Percentiles rank a stretch among this genome's conserved stretches.
These are phyloP conservation scores for Galium porrigens DNA, from an alignment of 305 asterid species.

Conservation along the genomic window DNA sequence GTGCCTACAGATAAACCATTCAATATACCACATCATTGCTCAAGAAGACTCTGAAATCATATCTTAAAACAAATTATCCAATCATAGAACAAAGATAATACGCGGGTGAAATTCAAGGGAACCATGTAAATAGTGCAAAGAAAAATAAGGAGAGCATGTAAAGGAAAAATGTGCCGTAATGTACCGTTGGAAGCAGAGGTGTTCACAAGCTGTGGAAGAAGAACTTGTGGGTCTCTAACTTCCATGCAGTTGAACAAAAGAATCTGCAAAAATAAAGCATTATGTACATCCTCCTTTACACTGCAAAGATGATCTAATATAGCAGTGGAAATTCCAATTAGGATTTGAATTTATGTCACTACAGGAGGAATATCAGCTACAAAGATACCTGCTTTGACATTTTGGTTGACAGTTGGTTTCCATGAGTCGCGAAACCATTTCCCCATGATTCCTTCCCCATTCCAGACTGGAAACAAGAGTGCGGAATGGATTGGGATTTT, in stretches of 20 bases:
- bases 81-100: not conserved
- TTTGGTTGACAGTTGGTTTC: conserved; percentile 21
- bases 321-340: conserved; percentile 1
- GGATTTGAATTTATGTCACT: not conserved
- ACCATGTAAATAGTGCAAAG: not conserved
- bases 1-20: conserved; percentile 37
- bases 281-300: not conserved
- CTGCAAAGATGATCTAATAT: not conserved
- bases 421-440: conserved; percentile 25
- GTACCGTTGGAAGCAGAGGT: conserved; percentile 69
- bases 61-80: not conserved
- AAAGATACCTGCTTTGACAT: conserved; percentile 44
- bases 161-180: not conserved
- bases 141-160: not conserved
- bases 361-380: not conserved
- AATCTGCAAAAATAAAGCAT: conserved; percentile 34
- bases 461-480: conserved; percentile 20
- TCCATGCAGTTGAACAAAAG: conserved; percentile 90
- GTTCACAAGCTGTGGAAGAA: conserved; percentile 55
- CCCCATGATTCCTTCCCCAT: conserved; percentile 17
- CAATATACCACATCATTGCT: not conserved
- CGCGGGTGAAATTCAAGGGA: too few species aligned
- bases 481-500: conserved; percentile 19
- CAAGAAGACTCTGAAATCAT: not conserved
- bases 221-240: conserved; percentile 65